A percentile compares a stretch with the other conserved stretches of the same genome.
phyloP scores from a whole-genome alignment of 441 rosid genomes.

The Eutrema salsugineum region DNA sequence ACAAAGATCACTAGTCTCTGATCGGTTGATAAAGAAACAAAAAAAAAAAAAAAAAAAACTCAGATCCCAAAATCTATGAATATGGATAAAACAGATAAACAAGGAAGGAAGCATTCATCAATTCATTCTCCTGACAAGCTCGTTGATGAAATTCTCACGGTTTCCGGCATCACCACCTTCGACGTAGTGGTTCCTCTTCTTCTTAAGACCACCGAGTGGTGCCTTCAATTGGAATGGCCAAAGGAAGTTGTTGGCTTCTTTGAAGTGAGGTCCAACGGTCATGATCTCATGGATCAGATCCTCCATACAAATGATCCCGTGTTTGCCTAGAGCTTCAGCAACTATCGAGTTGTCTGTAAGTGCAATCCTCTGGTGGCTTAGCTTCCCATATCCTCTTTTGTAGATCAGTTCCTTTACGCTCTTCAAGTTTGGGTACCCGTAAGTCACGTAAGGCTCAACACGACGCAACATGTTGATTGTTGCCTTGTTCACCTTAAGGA shows the following conservation, averaged over 20 bases:
- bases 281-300: slow-evolving; percentile 71
- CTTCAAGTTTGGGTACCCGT: slow-evolving; percentile 77
- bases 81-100: not conserved
- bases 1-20: slow-evolving; percentile 2
- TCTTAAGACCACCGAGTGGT: slow-evolving; percentile 63
- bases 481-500: slow-evolving; percentile 75
- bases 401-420: slow-evolving; percentile 63
- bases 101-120: slow-evolving; percentile 21
- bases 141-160: slow-evolving; percentile 28
- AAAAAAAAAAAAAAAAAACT: not conserved
- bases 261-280: slow-evolving; percentile 75
- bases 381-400: slow-evolving; percentile 70
- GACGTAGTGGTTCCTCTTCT: slow-evolving; percentile 73
- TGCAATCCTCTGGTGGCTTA: slow-evolving; percentile 55
- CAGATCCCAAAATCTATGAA: slow-evolving; percentile 2
- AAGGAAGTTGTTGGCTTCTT: slow-evolving; percentile 73
- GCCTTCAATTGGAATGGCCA: slow-evolving; percentile 78
- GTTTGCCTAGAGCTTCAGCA: slow-evolving; percentile 55
- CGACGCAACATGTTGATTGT: slow-evolving; percentile 73
- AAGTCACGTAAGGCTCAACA: slow-evolving; percentile 79
- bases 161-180: slow-evolving; percentile 72
- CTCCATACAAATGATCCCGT: slow-evolving; percentile 57
- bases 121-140: slow-evolving; percentile 54
- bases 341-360: slow-evolving; percentile 65
- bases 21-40: not conserved